Conservation (phyloP, 768 basidiomycete species). For the Boletus sp. region DNA sequence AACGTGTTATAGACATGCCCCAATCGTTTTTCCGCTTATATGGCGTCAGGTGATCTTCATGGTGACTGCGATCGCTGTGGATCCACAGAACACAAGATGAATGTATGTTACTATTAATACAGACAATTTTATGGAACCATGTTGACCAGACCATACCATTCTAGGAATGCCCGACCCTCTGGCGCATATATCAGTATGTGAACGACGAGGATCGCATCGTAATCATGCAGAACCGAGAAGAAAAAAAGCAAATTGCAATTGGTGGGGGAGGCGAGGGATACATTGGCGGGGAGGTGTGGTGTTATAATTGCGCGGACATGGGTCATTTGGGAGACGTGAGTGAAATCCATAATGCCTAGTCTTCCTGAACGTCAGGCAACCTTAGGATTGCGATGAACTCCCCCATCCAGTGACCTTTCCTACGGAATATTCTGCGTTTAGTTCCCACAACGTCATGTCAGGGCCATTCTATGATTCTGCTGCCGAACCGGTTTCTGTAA, state of each 20-base stretch:
- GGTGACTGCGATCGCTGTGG: constrained; percentile 69
- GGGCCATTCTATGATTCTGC: constrained; percentile 63
- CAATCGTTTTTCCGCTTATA: constrained; percentile 43
- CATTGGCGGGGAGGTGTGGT: constrained; percentile 72
- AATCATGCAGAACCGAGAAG: constrained; percentile 45
- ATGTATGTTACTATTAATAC: constrained; percentile 40
- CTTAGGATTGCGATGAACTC: constrained; percentile 59
- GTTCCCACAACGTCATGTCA: constrained; percentile 52
- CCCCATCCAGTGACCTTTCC: constrained; percentile 41
- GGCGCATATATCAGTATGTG: constrained; percentile 77
- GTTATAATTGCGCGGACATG: constrained; percentile 70
- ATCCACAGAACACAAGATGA: constrained; percentile 57
- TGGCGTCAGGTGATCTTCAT: constrained; percentile 24
- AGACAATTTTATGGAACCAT: background rate
- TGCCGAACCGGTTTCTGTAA: constrained; percentile 30
- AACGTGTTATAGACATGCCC: constrained; percentile 57
- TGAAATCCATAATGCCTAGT: constrained; percentile 4
- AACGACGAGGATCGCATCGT: constrained; percentile 46
- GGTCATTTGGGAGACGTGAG: constrained; percentile 82
- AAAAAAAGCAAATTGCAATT: constrained; percentile 46
- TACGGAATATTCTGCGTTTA: constrained; percentile 63
- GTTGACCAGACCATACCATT: background rate
- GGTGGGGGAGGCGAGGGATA: constrained; percentile 79
- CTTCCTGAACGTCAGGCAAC: background rate
- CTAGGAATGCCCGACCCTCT: constrained; percentile 81